Evolutionary conservation across 129 eudicot species (phyloP), one percentile per base, ranked within the genome.

Genomic region (Apium graveolens): DNA sequence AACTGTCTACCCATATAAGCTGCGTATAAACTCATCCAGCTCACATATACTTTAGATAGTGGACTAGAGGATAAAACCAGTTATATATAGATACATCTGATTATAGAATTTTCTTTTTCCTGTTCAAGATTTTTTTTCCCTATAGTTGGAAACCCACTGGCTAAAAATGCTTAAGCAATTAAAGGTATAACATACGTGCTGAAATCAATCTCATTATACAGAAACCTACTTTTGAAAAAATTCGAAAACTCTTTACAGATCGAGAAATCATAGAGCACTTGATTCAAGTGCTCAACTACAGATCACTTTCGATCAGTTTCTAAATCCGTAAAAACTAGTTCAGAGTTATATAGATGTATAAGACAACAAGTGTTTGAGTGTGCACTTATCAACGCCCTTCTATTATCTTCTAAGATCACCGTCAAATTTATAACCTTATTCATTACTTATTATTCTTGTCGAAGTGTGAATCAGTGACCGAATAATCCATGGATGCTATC

Each of bases 401-500:
- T 60, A n/a, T 60, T 11, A 62, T 12, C 20, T 1, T 70, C 10
- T 17, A 4, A 69, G 13, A 69, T 69, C 5, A 32, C 74, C 2
- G 24, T 17, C 72, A 66, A 66, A 31, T 11, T 11, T 27, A 31
- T 27, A 32, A 55, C 12, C 38, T 34, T 13, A 32, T 5, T 34
- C 26, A 29, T 35, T 14, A 32, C 7, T 34, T 4, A 13, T 18
- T 57, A 24, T 24, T 57, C 5, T 24, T 24, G 31, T 24, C n/a
- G 4, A 26, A 60, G 32, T 26, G 14, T 55, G 65, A 18, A 71
- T 21, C 31, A 39, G 31, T 21, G 24, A 71, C 35, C 21, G 31
- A 41, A 41, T 20, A 72, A 72, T n/a, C 51, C 49, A 41, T 42
- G 8, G 45, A 72, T 72, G 76, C 76, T n/a, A 42, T 72, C 34